phyloP scores from a whole-genome alignment of 1,284 basidiomycete genomes.

The Neolentinus lepideus region DNA sequence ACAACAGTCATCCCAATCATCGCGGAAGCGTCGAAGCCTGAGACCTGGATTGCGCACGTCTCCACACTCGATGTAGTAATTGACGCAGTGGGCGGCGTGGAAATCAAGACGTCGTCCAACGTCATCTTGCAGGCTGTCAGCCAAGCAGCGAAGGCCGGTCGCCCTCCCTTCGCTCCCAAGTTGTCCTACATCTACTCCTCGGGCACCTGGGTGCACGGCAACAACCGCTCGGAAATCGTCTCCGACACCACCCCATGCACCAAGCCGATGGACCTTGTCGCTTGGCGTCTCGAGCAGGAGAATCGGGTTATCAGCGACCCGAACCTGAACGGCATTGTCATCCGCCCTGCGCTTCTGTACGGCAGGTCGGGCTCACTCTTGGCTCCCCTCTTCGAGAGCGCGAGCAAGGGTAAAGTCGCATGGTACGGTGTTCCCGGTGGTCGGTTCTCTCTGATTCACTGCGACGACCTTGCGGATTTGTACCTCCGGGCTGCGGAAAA shows the following conservation, averaged over 20 bases:
- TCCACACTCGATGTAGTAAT: constrained; percentile 38
- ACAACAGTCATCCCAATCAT: constrained; percentile 39
- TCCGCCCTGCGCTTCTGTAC: constrained; percentile 41
- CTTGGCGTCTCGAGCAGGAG: constrained; percentile 32
- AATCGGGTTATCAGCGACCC: constrained; percentile 24
- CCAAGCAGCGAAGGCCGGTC: constrained; percentile 21
- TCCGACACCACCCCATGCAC: constrained; percentile 28
- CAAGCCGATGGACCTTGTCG: constrained; percentile 21
- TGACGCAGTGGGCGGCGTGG: constrained; percentile 23
- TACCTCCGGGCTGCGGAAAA: constrained; percentile 37
- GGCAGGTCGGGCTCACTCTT: constrained; percentile 37
- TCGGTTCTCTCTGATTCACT: constrained; percentile 34
- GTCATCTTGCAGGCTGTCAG: constrained; percentile 28
- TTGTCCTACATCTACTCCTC: constrained; percentile 45
- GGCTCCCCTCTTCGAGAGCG: constrained; percentile 29
- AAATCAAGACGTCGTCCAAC: constrained; percentile 13
- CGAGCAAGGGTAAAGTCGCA: constrained; percentile 24
- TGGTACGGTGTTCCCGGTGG: constrained; percentile 36
- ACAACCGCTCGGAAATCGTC: constrained; percentile 24
- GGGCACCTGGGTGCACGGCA: constrained; percentile 40
- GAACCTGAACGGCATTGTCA: constrained; percentile 39
- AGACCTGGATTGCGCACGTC: constrained; percentile 31
- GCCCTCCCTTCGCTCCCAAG: constrained; percentile 28
- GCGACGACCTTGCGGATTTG: constrained; percentile 44
- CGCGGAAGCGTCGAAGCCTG: constrained; percentile 27